Percentiles rank a stretch among this genome's conserved stretches.
phyloP scores from a whole-genome alignment of 1,284 basidiomycete genomes.

The Cystobasidium pallidum region DNA sequence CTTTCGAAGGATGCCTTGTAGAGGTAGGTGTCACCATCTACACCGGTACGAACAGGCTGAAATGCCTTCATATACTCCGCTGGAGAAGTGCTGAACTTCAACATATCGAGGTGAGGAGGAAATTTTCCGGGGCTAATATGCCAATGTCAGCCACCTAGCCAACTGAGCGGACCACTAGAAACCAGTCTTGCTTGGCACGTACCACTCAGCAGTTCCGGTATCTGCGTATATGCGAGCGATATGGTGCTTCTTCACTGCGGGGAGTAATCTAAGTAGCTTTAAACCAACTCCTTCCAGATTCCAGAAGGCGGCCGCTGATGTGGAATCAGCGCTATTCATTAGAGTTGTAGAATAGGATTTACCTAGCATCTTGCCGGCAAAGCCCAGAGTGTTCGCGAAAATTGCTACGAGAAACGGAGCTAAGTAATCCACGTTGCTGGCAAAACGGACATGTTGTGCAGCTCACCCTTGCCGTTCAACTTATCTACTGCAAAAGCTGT shows the following conservation, averaged over 20 bases:
- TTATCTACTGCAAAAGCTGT: conserved; percentile 61
- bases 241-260: conserved; percentile 57
- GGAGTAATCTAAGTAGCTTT: conserved; percentile 60
- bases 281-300: conserved; percentile 60
- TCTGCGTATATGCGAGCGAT: conserved; percentile 56
- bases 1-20: conserved; percentile 22
- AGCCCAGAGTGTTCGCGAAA: conserved; percentile 62
- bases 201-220: conserved; percentile 47
- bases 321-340: neutral
- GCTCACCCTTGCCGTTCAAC: conserved; percentile 59
- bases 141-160: conserved; percentile 45
- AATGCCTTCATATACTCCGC: conserved; percentile 45
- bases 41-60: conserved; percentile 3
- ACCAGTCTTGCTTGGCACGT: neutral
- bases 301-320: conserved; percentile 61
- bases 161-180: neutral
- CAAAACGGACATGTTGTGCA: neutral
- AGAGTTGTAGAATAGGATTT: conserved; percentile 37
- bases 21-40: conserved; percentile 5
- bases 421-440: neutral
- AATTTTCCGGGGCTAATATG: conserved; percentile 45
- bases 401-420: conserved; percentile 51
- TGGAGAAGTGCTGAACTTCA: conserved; percentile 37
- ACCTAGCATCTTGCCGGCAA: conserved; percentile 60
- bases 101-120: conserved; percentile 44